These are phyloP conservation scores for Kuraishia hungarica DNA, from an alignment of 805 yeast genomes.

Conservation along the genomic window DNA sequence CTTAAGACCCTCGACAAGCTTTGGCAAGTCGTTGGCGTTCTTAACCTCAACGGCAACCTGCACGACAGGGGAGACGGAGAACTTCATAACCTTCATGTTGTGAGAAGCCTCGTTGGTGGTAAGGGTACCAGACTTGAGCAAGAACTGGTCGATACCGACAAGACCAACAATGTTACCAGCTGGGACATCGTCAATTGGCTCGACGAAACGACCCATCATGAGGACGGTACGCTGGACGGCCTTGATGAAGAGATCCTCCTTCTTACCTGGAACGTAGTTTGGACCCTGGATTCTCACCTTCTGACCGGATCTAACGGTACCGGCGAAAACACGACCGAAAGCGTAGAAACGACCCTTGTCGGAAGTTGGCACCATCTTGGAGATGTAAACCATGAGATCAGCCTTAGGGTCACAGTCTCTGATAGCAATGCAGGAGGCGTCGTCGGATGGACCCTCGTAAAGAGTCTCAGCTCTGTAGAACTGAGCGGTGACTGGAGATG, in stretches of 20 bases:
- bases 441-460: conserved; percentile 98
- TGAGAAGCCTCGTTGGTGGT: conserved; percentile 95
- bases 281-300: conserved; percentile 99
- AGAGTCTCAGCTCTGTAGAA: conserved; percentile 97
- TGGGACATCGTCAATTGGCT: conserved; percentile 98
- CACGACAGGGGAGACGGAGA: conserved; percentile 99
- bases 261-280: conserved; percentile 97
- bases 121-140: conserved; percentile 98
- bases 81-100: conserved; percentile 99
- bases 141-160: conserved; percentile 99
- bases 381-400: conserved; percentile 97
- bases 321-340: conserved; percentile 99
- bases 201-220: conserved; percentile 99
- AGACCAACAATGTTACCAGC: conserved; percentile 99
- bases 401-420: conserved; percentile 98
- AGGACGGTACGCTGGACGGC: conserved; percentile 98
- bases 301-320: conserved; percentile 98
- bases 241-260: conserved; percentile 95
- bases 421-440: conserved; percentile 83
- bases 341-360: conserved; percentile 99
- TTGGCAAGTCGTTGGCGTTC: conserved; percentile 99
- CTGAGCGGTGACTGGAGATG: conserved; percentile 99
- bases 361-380: conserved; percentile 99
- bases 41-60: conserved; percentile 99
- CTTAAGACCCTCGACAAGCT: conserved; percentile 99